Conservation (phyloP, 2,329 filamentous ascomycete species). For the Colletotrichum orchidophilum region DNA sequence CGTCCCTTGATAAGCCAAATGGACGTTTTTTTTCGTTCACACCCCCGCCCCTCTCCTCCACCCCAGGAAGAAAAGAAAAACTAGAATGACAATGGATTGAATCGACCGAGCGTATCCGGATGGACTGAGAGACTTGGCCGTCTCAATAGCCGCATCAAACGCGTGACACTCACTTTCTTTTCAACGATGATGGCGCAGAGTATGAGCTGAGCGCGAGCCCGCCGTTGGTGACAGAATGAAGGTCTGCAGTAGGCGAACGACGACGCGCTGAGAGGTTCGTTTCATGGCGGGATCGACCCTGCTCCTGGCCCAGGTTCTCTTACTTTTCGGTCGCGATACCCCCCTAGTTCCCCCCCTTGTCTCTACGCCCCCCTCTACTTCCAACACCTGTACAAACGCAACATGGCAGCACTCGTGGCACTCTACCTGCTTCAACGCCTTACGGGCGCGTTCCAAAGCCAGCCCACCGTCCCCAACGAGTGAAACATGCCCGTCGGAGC, state of each 20-base stretch:
- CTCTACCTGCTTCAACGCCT: neutral
- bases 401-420: neutral
- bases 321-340: neutral
- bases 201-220: conserved; percentile 6
- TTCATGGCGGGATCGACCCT: conserved; percentile 31
- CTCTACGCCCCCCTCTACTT: neutral
- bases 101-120: neutral
- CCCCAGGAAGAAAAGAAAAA: neutral
- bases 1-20: neutral
- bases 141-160: conserved; percentile 26
- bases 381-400: neutral
- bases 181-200: neutral
- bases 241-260: conserved; percentile 22
- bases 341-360: neutral
- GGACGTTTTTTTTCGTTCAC: neutral
- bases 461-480: neutral
- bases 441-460: neutral
- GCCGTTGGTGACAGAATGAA: conserved; percentile 16
- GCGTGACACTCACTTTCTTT: neutral
- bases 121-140: neutral
- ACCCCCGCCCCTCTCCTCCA: neutral
- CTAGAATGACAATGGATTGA: neutral
- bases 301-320: neutral
- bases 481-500: conserved; percentile 11
- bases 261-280: conserved; percentile 33